Conservation (phyloP, 2,329 filamentous ascomycete genomes). For the Raffaelea deltoideospora region DNA sequence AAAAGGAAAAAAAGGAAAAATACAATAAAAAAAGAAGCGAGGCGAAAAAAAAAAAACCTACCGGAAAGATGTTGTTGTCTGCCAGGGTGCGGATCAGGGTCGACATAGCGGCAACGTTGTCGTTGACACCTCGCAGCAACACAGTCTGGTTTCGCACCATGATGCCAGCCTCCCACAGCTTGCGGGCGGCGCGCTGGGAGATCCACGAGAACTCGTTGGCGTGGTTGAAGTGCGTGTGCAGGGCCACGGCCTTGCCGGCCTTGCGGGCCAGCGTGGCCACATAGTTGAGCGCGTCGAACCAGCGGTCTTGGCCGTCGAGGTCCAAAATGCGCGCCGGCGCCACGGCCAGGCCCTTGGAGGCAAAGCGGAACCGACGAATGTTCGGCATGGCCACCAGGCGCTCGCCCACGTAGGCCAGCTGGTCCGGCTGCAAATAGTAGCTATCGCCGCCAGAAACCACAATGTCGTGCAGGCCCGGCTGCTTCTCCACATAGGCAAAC, state of each 20-base stretch:
- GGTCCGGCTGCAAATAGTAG: constrained; percentile 38
- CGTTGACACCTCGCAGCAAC: constrained; percentile 43
- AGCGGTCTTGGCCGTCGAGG: constrained; percentile 33
- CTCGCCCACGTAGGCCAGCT: constrained; percentile 37
- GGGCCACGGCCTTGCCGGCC: constrained; percentile 42
- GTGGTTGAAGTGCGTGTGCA: constrained; percentile 54
- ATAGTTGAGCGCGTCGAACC: constrained; percentile 35
- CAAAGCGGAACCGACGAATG: constrained; percentile 44
- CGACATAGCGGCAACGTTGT: constrained; percentile 35
- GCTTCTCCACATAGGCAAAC: constrained; percentile 40
- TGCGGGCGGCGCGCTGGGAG: constrained; percentile 32
- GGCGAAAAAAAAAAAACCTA: constrained; percentile 15
- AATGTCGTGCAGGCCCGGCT: constrained; percentile 35
- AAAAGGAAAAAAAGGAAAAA: background rate
- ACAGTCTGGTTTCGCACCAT: constrained; percentile 47
- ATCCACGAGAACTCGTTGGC: constrained; percentile 47
- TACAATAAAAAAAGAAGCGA: too few species aligned
- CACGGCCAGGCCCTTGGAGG: constrained; percentile 46
- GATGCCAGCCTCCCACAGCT: constrained; percentile 33
- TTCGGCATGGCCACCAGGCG: constrained; percentile 40
- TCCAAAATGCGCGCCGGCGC: constrained; percentile 38
- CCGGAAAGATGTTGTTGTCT: constrained; percentile 40
- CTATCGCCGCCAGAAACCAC: constrained; percentile 49
- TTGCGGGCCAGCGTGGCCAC: constrained; percentile 33
- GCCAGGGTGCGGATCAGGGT: constrained; percentile 36